phyloP scores from a whole-genome alignment of 2,329 filamentous ascomycete genomes.

The Trichoderma simmonsii region DNA sequence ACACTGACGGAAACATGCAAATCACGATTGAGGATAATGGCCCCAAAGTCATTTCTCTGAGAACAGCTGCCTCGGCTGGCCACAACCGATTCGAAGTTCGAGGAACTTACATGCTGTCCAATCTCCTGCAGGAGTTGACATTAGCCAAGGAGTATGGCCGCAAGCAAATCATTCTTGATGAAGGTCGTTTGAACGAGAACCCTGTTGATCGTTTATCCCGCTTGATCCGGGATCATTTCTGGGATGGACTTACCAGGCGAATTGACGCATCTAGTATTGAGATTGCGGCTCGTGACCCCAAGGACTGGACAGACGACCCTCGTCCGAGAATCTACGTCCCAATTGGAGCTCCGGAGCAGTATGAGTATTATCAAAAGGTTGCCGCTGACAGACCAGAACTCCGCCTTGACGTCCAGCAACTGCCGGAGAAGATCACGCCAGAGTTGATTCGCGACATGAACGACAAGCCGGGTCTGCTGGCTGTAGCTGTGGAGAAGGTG shows the following conservation, averaged over 20 bases:
- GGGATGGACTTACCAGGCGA: constrained; percentile 82
- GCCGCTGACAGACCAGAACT: constrained; percentile 78
- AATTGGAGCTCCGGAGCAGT: constrained; percentile 77
- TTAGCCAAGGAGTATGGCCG: constrained; percentile 88
- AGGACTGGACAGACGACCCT: constrained; percentile 91
- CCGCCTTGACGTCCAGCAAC: constrained; percentile 77
- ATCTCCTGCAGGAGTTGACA: constrained; percentile 90
- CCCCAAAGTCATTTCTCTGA: constrained; percentile 83
- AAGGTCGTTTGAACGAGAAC: constrained; percentile 89
- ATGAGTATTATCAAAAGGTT: constrained; percentile 81
- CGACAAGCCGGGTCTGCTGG: constrained; percentile 80
- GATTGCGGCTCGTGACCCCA: constrained; percentile 81
- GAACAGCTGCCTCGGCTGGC: constrained; percentile 81
- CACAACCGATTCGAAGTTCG: constrained; percentile 86
- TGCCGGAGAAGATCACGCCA: constrained; percentile 74
- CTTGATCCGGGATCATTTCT: constrained; percentile 86
- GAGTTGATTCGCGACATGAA: constrained; percentile 82
- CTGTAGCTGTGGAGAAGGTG: constrained; percentile 81
- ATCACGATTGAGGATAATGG: constrained; percentile 97
- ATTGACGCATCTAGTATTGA: constrained; percentile 89
- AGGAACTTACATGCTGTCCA: constrained; percentile 96
- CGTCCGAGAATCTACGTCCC: constrained; percentile 91
- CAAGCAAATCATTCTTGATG: constrained; percentile 86
- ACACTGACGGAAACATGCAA: constrained; percentile 91
- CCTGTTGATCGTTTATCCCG: constrained; percentile 84